phyloP scores from a whole-genome alignment of 805 yeast genomes.

The Ogataea paradorogensis region DNA sequence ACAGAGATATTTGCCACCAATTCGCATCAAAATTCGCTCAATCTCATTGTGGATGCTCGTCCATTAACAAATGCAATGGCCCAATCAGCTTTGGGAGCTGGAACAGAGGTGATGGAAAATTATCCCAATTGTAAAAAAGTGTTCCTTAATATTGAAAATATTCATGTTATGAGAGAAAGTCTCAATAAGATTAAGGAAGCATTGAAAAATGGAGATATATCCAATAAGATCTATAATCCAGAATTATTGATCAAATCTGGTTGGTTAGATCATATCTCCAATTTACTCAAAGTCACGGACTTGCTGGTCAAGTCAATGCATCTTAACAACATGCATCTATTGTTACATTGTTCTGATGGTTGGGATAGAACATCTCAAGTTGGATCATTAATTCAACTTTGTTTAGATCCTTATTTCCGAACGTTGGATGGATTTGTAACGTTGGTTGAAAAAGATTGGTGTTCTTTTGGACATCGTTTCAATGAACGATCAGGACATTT shows the following conservation, averaged over 20 bases:
- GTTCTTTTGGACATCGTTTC: constrained; percentile 90
- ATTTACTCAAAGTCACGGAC: constrained; percentile 72
- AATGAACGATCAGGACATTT: constrained; percentile 80
- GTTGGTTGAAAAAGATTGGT: constrained; percentile 91
- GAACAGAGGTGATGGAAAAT: constrained; percentile 88
- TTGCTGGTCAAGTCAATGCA: constrained; percentile 78
- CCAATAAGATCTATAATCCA: constrained; percentile 45
- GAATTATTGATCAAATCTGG: constrained; percentile 60
- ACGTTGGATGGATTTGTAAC: constrained; percentile 85
- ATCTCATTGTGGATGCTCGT: constrained; percentile 84
- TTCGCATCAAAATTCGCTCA: constrained; percentile 31
- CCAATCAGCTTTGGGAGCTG: constrained; percentile 97
- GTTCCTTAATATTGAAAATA: constrained; percentile 89
- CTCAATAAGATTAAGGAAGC: constrained; percentile 58
- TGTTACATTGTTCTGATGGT: constrained; percentile 96
- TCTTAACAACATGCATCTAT: constrained; percentile 74
- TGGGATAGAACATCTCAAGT: constrained; percentile 98
- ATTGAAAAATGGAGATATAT: constrained; percentile 64
- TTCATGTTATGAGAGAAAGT: constrained; percentile 92
- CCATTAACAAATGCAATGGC: constrained; percentile 96
- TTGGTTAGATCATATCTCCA: constrained; percentile 74
- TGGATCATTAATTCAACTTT: constrained; percentile 75
- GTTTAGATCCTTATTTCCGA: constrained; percentile 87
- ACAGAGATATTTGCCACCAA: constrained; percentile 70
- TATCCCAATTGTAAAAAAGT: constrained; percentile 69